phyloP scores from a whole-genome alignment of 208 protist genomes.

The Crithidia acanthocephali region DNA sequence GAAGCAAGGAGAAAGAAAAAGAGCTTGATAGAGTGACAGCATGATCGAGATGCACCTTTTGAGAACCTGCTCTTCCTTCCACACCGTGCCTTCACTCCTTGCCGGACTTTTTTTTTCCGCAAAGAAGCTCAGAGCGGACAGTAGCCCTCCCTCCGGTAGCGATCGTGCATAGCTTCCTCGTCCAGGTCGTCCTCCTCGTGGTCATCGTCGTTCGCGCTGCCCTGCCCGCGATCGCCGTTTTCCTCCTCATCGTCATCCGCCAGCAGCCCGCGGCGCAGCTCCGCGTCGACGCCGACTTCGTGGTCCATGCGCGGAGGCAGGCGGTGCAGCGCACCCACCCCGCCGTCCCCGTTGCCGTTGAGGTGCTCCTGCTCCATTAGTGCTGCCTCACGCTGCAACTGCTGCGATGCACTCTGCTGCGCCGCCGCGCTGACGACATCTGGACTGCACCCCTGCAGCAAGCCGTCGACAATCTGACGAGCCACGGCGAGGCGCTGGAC shows the following conservation, averaged over 20 bases:
- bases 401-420: background rate
- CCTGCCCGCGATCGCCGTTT: background rate
- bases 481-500: conserved; percentile 8
- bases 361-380: conserved; percentile 16
- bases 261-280: conserved; percentile 24
- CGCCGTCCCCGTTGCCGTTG: background rate
- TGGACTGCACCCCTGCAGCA: conserved; percentile 31
- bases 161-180: conserved; percentile 18
- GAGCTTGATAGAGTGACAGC: too few relatives aligned
- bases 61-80: too few relatives aligned
- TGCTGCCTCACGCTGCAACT: background rate
- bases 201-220: conserved; percentile 4
- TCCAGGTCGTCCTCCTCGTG: conserved; percentile 10
- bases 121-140: conserved; percentile 10
- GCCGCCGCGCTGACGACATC: conserved; percentile 40
- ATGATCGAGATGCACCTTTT: too few relatives aligned
- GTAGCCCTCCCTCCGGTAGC: conserved; percentile 39
- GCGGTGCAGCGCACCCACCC: background rate
- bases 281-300: conserved; percentile 23
- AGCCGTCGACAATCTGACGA: conserved; percentile 26
- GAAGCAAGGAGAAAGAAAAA: too few relatives aligned
- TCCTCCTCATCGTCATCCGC: conserved; percentile 20
- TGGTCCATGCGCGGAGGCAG: background rate
- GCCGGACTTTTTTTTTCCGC: background rate
- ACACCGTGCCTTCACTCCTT: background rate